A percentile compares a stretch with the other conserved stretches of the same genome.
phyloP scores from a whole-genome alignment of 1,284 basidiomycete genomes.

The Heterobasidion parviporum region DNA sequence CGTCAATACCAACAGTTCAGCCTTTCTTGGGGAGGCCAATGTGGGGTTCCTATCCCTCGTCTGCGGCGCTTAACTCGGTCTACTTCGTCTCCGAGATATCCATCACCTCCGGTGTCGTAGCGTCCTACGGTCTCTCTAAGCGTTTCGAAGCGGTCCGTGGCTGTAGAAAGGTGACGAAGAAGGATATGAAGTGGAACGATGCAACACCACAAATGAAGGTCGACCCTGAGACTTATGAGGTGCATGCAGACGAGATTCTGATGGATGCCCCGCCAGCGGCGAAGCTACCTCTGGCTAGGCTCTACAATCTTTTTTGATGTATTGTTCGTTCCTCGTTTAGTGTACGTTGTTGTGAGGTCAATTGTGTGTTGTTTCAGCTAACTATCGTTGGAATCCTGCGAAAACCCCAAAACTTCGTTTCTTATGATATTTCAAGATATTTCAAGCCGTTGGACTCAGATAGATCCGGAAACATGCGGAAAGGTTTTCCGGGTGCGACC shows the following conservation, averaged over 20 bases:
- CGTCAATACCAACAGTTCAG: slow-evolving; percentile 89
- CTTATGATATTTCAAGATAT: no score
- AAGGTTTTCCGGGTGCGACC: no score
- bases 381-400: not conserved
- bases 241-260: slow-evolving; percentile 72
- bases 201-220: slow-evolving; percentile 78
- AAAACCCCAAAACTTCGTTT: no score
- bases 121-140: slow-evolving; percentile 72
- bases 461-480: no score
- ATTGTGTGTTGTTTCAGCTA: not conserved
- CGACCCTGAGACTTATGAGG: slow-evolving; percentile 90
- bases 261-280: slow-evolving; percentile 75
- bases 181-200: slow-evolving; percentile 92
- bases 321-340: not conserved
- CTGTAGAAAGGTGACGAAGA: slow-evolving; percentile 75
- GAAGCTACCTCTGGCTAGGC: slow-evolving; percentile 58
- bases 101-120: slow-evolving; percentile 53
- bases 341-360: not conserved
- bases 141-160: slow-evolving; percentile 67
- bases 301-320: slow-evolving; percentile 67
- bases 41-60: slow-evolving; percentile 76
- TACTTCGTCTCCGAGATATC: slow-evolving; percentile 81
- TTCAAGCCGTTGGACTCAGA: no score
- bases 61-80: slow-evolving; percentile 76
- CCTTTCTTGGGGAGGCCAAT: slow-evolving; percentile 81